These are phyloP conservation scores for Trametes polyzona DNA, from an alignment of 1,284 basidiomycete species.

Conservation along the genomic window DNA sequence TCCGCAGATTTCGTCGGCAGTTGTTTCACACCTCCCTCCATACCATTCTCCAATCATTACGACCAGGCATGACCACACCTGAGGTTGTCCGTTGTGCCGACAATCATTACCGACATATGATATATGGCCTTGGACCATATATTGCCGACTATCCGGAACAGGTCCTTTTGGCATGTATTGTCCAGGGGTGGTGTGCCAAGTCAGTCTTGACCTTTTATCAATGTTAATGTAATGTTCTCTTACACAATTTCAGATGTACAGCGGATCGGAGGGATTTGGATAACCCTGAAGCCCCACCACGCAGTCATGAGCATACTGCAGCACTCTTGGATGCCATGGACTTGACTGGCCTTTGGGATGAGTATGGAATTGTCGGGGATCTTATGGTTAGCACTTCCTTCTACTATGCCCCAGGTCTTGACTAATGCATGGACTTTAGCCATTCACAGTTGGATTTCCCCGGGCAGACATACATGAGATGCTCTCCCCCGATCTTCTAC, in stretches of 20 bases:
- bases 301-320: constrained; percentile 15
- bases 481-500: constrained; percentile 9
- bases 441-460: constrained; percentile 9
- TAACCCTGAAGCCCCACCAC: background rate
- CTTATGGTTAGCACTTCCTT: constrained; percentile 5
- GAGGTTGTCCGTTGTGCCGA: background rate
- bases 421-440: background rate
- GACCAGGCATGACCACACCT: background rate
- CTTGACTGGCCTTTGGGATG: constrained; percentile 17
- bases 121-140: background rate
- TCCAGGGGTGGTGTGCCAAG: background rate
- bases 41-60: background rate
- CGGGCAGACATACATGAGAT: constrained; percentile 12
- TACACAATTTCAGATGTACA: constrained; percentile 16
- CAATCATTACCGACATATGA: background rate
- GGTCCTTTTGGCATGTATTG: background rate
- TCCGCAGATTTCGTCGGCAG: background rate
- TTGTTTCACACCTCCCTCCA: background rate
- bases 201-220: background rate
- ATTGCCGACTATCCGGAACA: background rate
- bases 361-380: constrained; percentile 25
- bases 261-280: constrained; percentile 16
- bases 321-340: constrained; percentile 5
- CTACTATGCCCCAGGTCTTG: background rate
- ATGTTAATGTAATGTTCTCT: background rate